Base-by-base conservation (phyloP, 108 stramenopile genomes). In the Pinguiococcus pyrenoidosus region DNA sequence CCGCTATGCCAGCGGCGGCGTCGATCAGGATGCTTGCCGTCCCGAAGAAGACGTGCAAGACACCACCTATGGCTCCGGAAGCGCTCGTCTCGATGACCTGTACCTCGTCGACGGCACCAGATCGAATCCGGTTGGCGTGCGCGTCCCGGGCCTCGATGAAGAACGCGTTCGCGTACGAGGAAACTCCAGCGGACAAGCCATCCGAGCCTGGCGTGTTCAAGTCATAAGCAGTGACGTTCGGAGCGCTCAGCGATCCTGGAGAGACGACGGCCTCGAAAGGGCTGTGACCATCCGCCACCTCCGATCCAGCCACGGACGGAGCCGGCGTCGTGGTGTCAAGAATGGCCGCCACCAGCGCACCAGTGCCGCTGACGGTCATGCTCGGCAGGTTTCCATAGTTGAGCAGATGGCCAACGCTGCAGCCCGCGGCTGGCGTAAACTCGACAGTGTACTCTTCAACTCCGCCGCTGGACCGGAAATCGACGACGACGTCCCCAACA, bases 41-140 rank as follows among this genome's bases (percentile, higher is more conserved):
- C 16, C 54, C 44, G 33, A 65, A 67, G 14, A 73, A 46, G 1
- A 81, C 52, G 13, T 51, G 63, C 37, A 81, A 78, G 23, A 29
- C 41, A 10, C 80, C 80, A 18, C 34, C 40, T 0, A 81, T 36
- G 23, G 51, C 40, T 23, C 57, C 66, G 6, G 39, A 44, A n/a
- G 60, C 39, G 7, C 46, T 57, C 10, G 73, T 69, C 53, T 77
- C 76, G 23, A 82, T 70, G 29, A 82, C 74, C 56, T 82, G 80
- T 7, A 75, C 59, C 59, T 82, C 80, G 25, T 44, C 41, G 16
- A 65, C 33, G 3, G 78, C 74, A 2, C 64, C 78, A 32, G 61
- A 38, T 22, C 30, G 24, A 10, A 75, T 55, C 32, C 52, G 54
- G 73, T 82, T 82, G 38, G 40, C 62, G 38, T 61, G 68, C 14